Base-by-base conservation (phyloP, 2,329 filamentous ascomycete species). In the Rhexocercosporidium sp. region DNA sequence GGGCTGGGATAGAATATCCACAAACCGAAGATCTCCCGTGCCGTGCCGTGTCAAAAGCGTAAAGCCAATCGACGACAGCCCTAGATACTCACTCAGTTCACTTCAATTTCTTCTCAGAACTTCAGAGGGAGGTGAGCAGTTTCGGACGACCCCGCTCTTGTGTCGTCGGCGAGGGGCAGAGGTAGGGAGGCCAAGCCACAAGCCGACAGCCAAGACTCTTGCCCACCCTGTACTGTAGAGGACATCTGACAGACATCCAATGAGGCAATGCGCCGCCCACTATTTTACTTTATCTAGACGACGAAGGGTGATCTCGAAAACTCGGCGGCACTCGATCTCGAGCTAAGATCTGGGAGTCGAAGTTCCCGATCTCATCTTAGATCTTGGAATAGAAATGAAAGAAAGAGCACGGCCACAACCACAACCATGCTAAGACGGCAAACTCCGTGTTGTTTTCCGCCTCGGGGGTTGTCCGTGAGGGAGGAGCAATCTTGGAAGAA, bases 201-300 rank as follows among this genome's bases (percentile, higher is more conserved):
- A 3, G 6, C 27, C 47, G 39, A 44, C 18, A n/a, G 39, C 39
- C 39, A 44, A 44, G 39, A 44, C 8, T 2, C 8, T 16, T 31
- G 49, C 49, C 49, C 49, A n/a, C n/a, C n/a, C n/a, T n/a, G n/a
- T n/a, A n/a, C n/a, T 47, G 27, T 53, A 31, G 14, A 31, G 27
- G 49, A 53, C 49, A 53, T 16, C 49, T 31, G 25, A 53, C 29
- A 53, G 3, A 16, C 14, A 53, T 31, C 49, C 49, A 53, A 53
- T 53, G 5, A 31, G 25, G 12, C 27, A 16, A 3, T 25, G 49
- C 27, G n/a, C 49, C 49, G 31, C 14, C 25, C 29, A n/a, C n/a
- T n/a, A n/a, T n/a, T 53, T 27, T 53, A 53, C 12, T 31, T 31
- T n/a, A 53, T 53, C 49, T 53, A 53, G 49, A 53, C 49, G 49